Percentiles rank a stretch among this genome's conserved stretches.
Conservation (phyloP, 345 rosid genomes). For the Dovyalis caffra region DNA sequence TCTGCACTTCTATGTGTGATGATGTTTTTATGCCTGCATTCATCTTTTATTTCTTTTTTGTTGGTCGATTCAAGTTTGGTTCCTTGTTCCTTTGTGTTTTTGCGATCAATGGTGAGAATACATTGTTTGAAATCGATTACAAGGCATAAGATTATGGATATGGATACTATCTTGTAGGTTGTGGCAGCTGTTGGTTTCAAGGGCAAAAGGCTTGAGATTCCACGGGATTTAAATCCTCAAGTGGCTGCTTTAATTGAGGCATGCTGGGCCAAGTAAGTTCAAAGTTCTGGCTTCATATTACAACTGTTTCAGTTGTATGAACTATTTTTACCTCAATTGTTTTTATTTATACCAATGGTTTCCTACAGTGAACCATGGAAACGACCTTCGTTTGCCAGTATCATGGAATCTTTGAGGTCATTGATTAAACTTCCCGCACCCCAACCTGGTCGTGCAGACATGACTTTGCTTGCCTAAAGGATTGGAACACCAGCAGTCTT, state of each 20-base stretch:
- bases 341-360: slow-evolving; percentile 14
- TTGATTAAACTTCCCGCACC: slow-evolving; percentile 67
- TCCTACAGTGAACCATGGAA: slow-evolving; percentile 85
- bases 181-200: slow-evolving; percentile 99
- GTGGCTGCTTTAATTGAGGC: slow-evolving; percentile 83
- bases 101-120: not conserved
- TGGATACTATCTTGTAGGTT: slow-evolving; percentile 49
- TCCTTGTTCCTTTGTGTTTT: not conserved
- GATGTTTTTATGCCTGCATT: not conserved
- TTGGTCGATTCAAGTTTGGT: not conserved
- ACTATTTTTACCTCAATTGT: not conserved
- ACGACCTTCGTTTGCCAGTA: slow-evolving; percentile 83
- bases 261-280: slow-evolving; percentile 86
- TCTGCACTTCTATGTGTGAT: not conserved
- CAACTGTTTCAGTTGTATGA: not conserved
- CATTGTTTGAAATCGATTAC: not conserved
- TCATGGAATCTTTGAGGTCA: slow-evolving; percentile 78
- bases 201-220: slow-evolving; percentile 88
- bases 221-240: slow-evolving; percentile 71
- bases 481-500: slow-evolving; percentile 15
- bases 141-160: not conserved
- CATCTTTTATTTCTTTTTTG: not conserved
- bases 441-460: slow-evolving; percentile 51
- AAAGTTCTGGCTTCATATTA: slow-evolving; percentile 1
- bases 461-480: slow-evolving; percentile 44